Evolutionary conservation across 225 moss, liverwort and hornwort genomes (phyloP).

Genomic region (Neckera pumila): DNA sequence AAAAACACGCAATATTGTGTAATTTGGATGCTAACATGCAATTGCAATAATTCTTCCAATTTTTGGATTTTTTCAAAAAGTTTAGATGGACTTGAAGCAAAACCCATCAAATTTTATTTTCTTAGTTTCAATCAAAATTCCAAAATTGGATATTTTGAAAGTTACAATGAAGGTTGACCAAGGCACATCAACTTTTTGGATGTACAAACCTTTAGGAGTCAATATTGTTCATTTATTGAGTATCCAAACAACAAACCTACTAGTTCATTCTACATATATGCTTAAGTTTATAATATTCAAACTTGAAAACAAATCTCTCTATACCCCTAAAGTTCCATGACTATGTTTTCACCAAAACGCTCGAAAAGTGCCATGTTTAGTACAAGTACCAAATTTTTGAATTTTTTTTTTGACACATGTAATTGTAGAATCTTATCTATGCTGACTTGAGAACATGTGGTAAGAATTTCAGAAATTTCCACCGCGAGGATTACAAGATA

Average conservation of each 20-base stretch:
- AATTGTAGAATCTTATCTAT: too few species aligned
- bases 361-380: too few species aligned
- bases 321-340: too few species aligned
- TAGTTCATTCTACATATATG: neutral
- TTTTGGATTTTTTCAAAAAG: neutral
- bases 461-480: too few species aligned
- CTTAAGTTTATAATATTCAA: neutral
- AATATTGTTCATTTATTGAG: neutral
- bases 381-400: too few species aligned
- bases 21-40: neutral
- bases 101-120: neutral
- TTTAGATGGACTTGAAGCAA: neutral
- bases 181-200: accelerated
- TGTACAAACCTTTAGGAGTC: accelerated
- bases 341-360: too few species aligned
- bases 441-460: too few species aligned
- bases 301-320: neutral
- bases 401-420: too few species aligned
- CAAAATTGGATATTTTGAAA: neutral
- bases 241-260: neutral
- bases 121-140: neutral
- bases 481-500: too few species aligned
- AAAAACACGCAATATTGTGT: neutral
- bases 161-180: neutral
- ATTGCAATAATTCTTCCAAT: neutral